Evolutionary conservation across 2,329 filamentous ascomycete genomes (phyloP).

Genomic region (Cordyceps fumosorosea): DNA sequence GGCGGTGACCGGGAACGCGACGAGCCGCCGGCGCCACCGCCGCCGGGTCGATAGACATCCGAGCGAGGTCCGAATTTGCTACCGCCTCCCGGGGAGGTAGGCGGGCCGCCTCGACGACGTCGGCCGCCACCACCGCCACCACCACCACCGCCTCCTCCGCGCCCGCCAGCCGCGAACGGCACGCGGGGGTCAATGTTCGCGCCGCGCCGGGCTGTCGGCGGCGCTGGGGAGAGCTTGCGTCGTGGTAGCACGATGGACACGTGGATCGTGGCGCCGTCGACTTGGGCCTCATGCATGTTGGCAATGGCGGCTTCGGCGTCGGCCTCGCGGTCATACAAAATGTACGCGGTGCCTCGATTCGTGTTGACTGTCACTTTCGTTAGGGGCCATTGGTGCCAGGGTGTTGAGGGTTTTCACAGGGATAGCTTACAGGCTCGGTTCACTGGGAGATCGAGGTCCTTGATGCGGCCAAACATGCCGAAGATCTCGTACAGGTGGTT

Average conservation of each 20-base stretch:
- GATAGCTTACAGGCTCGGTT: constrained; percentile 69
- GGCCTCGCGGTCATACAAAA: constrained; percentile 69
- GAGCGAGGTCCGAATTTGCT: constrained; percentile 37
- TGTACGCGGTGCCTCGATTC: constrained; percentile 90
- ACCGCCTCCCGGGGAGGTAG: constrained; percentile 25
- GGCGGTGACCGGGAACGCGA: constrained; percentile 17
- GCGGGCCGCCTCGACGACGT: constrained; percentile 29
- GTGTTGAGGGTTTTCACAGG: background rate
- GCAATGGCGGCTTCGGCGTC: constrained; percentile 85
- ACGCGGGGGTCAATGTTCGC: constrained; percentile 49
- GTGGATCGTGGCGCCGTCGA: constrained; percentile 75
- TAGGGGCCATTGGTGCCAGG: constrained; percentile 27
- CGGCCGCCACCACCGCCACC: constrained; percentile 31
- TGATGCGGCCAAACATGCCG: constrained; percentile 76
- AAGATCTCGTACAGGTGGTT: constrained; percentile 89
- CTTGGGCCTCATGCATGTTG: constrained; percentile 96
- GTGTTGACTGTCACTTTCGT: constrained; percentile 52
- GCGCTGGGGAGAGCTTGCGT: constrained; percentile 73
- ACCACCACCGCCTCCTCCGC: constrained; percentile 18
- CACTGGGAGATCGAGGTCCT: constrained; percentile 83
- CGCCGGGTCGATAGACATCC: constrained; percentile 56
- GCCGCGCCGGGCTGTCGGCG: constrained; percentile 61
- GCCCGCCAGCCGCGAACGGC: constrained; percentile 28
- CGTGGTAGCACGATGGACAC: constrained; percentile 85
- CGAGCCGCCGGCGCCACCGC: constrained; percentile 35